These are phyloP conservation scores for Coniella lustricola DNA, from an alignment of 2,329 filamentous ascomycete genomes.

Conservation along the genomic window DNA sequence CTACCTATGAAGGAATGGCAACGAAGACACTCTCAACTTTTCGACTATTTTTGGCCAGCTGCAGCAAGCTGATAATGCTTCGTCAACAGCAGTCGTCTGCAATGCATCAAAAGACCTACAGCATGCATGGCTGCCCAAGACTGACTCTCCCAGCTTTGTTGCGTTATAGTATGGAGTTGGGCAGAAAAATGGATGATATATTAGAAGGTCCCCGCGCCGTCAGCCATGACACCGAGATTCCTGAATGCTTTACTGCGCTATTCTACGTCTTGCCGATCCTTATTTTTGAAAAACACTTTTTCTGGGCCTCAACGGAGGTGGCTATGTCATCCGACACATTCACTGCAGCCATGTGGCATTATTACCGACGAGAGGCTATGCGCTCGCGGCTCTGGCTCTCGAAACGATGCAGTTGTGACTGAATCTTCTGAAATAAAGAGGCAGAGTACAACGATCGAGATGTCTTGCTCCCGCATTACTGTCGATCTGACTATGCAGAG, in stretches of 20 bases:
- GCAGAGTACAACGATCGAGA: background rate
- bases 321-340: background rate
- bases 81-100: background rate
- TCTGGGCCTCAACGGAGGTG: background rate
- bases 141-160: background rate
- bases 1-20: no score
- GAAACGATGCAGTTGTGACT: background rate
- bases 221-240: background rate
- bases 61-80: background rate
- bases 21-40: no score
- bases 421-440: background rate
- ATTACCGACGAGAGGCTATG: background rate
- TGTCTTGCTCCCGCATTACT: background rate
- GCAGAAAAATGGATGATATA: background rate
- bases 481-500: background rate
- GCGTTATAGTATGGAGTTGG: background rate
- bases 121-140: conserved; percentile 10
- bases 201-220: conserved; percentile 1
- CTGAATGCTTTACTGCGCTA: background rate
- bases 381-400: no score
- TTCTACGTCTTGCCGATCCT: background rate
- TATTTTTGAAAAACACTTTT: background rate
- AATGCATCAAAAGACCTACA: background rate
- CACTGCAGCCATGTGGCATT: background rate
- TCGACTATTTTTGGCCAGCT: no score